Base-by-base conservation (phyloP, 2,329 filamentous ascomycete species). In the Paraphoma sp. region DNA sequence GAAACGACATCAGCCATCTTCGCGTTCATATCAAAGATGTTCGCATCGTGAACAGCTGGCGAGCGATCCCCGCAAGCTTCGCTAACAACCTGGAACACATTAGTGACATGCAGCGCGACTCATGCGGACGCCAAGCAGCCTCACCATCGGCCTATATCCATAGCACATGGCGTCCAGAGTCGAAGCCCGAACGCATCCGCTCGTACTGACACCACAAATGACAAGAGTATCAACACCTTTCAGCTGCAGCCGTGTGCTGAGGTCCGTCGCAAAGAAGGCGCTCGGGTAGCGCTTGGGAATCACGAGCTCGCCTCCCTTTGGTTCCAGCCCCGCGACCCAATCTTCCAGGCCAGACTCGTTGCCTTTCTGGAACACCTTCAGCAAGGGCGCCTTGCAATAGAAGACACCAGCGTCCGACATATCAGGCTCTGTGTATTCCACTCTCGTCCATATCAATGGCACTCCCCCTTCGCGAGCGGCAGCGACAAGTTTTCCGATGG, bases 141-240 rank as follows among this genome's bases (percentile, higher is more conserved):
- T 57, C 53, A 80, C 78, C 78, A 81, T 82, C 12, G 79, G 78
- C 43, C 79, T 70, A 45, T 78, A 81, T 1, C 79, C 80, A 53
- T 75, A 54, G 53, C 79, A 78, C 75, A 82, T 79, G 3, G 79
- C 74, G 56, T 82, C 80, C 48, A 82, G 60, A 2, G 79, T 77
- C 12, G 72, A 78, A 1, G 80, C 80, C 47, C 81, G 71, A 49
- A 82, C 79, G 60, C 80, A 82, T 1, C 80, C 80, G 55, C 75
- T 78, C 12, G 80, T 82, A 66, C 79, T 81, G 42, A 82, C 80
- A 16, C 81, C 80, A 57, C 80, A 81, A 14, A 83, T 68, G 6
- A 82, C 78, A 18, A 81, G 63, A 6, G 79, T 81, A 56, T 82
- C 79, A n/a, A 79, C 68, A 29, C 71, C 71, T 47, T 74, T 65